Conservation (phyloP, 2,329 filamentous ascomycete genomes). For the Macroventuria anomochaeta region DNA sequence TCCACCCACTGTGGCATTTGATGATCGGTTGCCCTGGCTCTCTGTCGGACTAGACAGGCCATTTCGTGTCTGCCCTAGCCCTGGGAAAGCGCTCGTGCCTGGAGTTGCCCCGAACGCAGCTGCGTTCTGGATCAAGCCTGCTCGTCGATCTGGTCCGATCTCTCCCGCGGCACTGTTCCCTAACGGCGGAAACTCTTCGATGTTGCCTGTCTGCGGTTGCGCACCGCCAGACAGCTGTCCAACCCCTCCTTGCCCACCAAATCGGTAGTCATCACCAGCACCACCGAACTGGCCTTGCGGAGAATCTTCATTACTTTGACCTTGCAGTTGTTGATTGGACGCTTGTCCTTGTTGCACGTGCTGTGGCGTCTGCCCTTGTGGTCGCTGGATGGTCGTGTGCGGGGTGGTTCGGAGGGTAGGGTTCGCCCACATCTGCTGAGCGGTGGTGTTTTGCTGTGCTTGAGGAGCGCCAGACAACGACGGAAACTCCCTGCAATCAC, state of each 20-base stretch:
- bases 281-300: conserved; percentile 59
- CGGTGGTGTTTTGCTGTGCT: conserved; percentile 59
- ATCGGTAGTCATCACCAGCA: conserved; percentile 62
- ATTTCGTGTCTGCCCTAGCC: conserved; percentile 53
- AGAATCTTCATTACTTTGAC: conserved; percentile 48
- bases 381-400: conserved; percentile 61
- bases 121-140: conserved; percentile 59
- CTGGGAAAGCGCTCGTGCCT: conserved; percentile 50
- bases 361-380: conserved; percentile 50
- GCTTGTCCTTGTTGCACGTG: conserved; percentile 45
- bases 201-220: conserved; percentile 63
- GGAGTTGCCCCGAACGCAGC: conserved; percentile 51
- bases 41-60: conserved; percentile 50
- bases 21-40: conserved; percentile 43
- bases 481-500: conserved; percentile 63
- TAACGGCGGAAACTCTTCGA: conserved; percentile 67
- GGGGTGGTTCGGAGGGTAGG: conserved; percentile 61
- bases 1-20: conserved; percentile 41
- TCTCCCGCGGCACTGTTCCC: conserved; percentile 61
- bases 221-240: conserved; percentile 57
- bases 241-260: conserved; percentile 61
- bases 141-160: conserved; percentile 58
- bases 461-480: conserved; percentile 65
- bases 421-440: conserved; percentile 64
- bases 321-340: conserved; percentile 54